phyloP scores from a whole-genome alignment of 306 rosid genomes.

The Canavalia gladiata region DNA sequence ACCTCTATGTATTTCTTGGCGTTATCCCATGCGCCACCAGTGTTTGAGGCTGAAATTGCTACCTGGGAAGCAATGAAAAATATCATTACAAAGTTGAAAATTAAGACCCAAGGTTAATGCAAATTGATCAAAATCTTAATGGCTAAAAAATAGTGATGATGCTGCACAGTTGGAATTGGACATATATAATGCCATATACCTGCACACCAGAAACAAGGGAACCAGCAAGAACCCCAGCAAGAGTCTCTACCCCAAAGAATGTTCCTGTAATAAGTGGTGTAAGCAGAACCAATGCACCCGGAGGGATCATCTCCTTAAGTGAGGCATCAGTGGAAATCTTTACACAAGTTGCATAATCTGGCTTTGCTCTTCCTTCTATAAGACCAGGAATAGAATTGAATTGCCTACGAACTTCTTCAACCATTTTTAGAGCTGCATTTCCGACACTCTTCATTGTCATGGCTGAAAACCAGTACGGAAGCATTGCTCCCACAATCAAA shows the following conservation, averaged over 20 bases:
- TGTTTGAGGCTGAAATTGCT: constrained; percentile 78
- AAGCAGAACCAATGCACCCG: constrained; percentile 73
- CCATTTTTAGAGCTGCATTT: constrained; percentile 83
- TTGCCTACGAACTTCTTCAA: constrained; percentile 75
- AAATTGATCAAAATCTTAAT: background rate
- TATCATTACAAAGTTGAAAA: constrained; percentile 8
- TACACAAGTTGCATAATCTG: constrained; percentile 77
- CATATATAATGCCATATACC: constrained; percentile 49
- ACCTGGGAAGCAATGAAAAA: constrained; percentile 47
- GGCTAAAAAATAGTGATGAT: background rate
- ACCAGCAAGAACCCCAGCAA: constrained; percentile 78
- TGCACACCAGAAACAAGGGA: constrained; percentile 85
- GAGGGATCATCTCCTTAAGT: constrained; percentile 78
- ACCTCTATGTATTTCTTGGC: constrained; percentile 80
- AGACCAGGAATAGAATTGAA: constrained; percentile 69
- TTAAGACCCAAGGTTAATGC: background rate
- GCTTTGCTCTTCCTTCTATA: constrained; percentile 71
- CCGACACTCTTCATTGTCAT: constrained; percentile 85
- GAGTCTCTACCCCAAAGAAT: constrained; percentile 76
- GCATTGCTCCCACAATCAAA: constrained; percentile 78
- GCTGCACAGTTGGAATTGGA: background rate
- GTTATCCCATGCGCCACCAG: constrained; percentile 79
- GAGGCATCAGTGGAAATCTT: constrained; percentile 81
- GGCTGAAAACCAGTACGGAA: constrained; percentile 82
- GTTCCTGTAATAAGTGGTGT: constrained; percentile 79